phyloP scores from a whole-genome alignment of 306 rosid species.

The Boehmeria nivea region DNA sequence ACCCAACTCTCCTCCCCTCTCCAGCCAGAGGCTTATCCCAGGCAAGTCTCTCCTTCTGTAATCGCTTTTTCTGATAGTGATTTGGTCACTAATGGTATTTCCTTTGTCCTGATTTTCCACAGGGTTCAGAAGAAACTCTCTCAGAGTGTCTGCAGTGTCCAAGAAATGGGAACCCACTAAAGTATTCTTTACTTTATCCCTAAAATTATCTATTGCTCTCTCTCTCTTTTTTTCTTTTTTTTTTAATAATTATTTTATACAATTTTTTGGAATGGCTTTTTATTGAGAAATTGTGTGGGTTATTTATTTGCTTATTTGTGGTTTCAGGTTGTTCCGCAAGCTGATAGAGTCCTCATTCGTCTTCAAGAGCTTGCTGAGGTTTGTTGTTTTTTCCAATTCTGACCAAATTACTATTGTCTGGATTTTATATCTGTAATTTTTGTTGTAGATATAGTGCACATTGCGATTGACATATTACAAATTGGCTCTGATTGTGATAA shows the following conservation, averaged over 20 bases:
- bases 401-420: too few relatives aligned
- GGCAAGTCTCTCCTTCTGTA: conserved; percentile 21
- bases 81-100: not conserved
- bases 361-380: conserved; percentile 67
- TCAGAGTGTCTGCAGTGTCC: conserved; percentile 49
- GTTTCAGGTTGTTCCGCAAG: conserved; percentile 84
- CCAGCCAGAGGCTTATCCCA: conserved; percentile 34
- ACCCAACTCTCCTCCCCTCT: conserved; percentile 32
- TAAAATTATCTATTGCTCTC: not conserved
- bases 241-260: too few relatives aligned
- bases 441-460: too few relatives aligned
- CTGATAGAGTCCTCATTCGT: conserved; percentile 90
- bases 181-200: conserved; percentile 18
- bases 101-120: conserved; percentile 15
- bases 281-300: not conserved
- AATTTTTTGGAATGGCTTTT: not conserved
- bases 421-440: too few relatives aligned
- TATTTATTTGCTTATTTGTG: conserved; percentile 13
- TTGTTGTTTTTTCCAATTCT: too few relatives aligned
- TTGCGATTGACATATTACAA: too few relatives aligned
- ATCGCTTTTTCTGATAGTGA: not conserved
- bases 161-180: conserved; percentile 70
- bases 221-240: not conserved
- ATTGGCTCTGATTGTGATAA: too few relatives aligned
- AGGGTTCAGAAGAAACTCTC: conserved; percentile 52